Conservation (phyloP, 768 basidiomycete species). For the Rhizopogon vinicolor region DNA sequence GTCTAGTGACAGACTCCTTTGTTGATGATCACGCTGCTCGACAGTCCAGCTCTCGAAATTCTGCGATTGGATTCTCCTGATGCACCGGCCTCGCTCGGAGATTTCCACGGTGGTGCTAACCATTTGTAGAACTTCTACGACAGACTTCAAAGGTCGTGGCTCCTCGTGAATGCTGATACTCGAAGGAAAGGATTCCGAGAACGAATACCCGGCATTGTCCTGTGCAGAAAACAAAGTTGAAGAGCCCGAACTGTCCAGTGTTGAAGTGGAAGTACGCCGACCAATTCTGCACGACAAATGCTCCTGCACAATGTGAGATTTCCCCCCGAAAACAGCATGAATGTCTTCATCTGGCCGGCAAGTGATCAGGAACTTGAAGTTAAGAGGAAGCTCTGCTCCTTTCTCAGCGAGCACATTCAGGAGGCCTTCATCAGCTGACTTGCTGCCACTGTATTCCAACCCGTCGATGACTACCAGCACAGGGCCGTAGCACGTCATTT, state of each 20-base stretch:
- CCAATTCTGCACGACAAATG: not conserved
- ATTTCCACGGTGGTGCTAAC: not conserved
- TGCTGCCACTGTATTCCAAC: constrained; percentile 24
- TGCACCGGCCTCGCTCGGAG: not conserved
- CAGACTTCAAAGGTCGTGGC: not conserved
- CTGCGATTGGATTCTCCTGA: not conserved
- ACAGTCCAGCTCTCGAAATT: not conserved
- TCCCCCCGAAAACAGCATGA: constrained; percentile 1
- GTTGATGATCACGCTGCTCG: not conserved
- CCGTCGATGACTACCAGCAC: constrained; percentile 32
- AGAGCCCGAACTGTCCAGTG: not conserved
- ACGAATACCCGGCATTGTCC: not conserved
- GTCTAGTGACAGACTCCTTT: not conserved
- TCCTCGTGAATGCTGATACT: not conserved
- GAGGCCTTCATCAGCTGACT: constrained; percentile 11
- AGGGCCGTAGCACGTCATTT: constrained; percentile 23
- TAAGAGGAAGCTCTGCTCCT: constrained; percentile 11
- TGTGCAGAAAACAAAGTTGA: not conserved
- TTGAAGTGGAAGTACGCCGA: not conserved
- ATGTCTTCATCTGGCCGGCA: constrained; percentile 22
- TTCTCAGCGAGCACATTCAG: constrained; percentile 13
- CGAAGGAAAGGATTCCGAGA: not conserved
- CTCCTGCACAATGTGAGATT: not conserved
- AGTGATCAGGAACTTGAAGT: constrained; percentile 23
- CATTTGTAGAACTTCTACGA: not conserved